These are phyloP conservation scores for Crucibulum parvulum DNA, from an alignment of 1,284 basidiomycete species.

Conservation along the genomic window DNA sequence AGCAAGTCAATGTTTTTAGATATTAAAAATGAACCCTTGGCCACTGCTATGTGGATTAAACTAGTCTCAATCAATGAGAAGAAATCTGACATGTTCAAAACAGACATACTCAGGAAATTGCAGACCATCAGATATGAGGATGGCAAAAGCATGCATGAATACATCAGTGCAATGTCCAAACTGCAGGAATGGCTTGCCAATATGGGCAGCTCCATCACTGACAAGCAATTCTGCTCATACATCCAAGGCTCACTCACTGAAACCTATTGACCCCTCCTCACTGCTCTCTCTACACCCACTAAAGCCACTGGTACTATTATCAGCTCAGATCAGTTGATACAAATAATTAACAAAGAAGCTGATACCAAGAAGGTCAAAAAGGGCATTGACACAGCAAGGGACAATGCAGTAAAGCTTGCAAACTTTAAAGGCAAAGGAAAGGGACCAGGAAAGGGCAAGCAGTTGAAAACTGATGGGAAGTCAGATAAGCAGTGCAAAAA, in stretches of 20 bases:
- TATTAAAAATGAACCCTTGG: slow-evolving; percentile 18
- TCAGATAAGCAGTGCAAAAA: slow-evolving; percentile 2
- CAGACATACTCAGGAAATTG: slow-evolving; percentile 22
- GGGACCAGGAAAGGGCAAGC: no score
- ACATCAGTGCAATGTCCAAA: slow-evolving; percentile 22
- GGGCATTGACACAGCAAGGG: no score
- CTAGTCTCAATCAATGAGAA: slow-evolving; percentile 24
- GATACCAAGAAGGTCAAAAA: no score
- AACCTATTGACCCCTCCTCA: slow-evolving; percentile 19
- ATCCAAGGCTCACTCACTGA: slow-evolving; percentile 21
- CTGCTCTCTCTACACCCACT: slow-evolving; percentile 8
- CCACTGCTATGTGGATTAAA: slow-evolving; percentile 21
- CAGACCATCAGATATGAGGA: slow-evolving; percentile 19
- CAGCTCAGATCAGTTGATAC: slow-evolving; percentile 9
- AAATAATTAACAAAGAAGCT: neutral
- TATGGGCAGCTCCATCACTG: slow-evolving; percentile 20
- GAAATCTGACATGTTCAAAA: slow-evolving; percentile 22
- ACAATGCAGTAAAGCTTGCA: no score
- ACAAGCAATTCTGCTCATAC: slow-evolving; percentile 21
- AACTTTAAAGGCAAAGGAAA: no score
- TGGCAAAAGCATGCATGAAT: slow-evolving; percentile 21
- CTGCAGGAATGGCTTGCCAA: slow-evolving; percentile 26
- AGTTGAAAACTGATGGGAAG: neutral
- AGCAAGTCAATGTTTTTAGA: slow-evolving; percentile 21
- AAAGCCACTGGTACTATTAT: slow-evolving; percentile 10